Evolutionary conservation across 1,139 yeast genomes (phyloP).

Genomic region (Geotrichum aggregatum): DNA sequence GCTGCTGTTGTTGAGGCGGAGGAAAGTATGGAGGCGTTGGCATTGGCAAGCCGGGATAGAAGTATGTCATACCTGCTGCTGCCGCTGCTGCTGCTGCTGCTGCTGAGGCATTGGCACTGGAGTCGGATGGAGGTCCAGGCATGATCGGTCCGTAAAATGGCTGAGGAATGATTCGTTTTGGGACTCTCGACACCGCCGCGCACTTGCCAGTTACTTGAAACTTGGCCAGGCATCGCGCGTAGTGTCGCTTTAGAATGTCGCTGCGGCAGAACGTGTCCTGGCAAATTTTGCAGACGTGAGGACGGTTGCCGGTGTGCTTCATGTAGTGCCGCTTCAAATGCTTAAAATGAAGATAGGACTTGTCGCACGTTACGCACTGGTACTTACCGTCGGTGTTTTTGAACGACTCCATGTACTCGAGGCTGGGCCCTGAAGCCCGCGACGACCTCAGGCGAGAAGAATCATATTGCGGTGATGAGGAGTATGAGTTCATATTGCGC

Average conservation of each 20-base stretch:
- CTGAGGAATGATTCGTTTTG: conserved; percentile 22
- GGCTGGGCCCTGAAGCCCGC: conserved; percentile 10
- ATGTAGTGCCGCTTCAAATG: conserved; percentile 23
- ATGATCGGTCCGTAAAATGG: conserved; percentile 3
- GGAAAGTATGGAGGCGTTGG: not conserved
- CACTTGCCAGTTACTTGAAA: conserved; percentile 25
- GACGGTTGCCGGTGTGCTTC: conserved; percentile 24
- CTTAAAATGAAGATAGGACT: conserved; percentile 21
- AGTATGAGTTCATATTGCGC: not conserved
- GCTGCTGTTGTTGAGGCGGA: not conserved
- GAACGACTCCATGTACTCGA: conserved; percentile 20
- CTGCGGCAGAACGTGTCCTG: conserved; percentile 23
- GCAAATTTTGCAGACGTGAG: conserved; percentile 22
- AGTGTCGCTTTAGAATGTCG: conserved; percentile 23
- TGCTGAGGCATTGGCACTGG: not conserved
- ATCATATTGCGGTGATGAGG: conserved; percentile 1
- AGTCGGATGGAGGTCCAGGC: not conserved
- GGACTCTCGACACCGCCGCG: conserved; percentile 26
- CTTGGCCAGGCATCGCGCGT: conserved; percentile 27
- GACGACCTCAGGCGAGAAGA: conserved; percentile 4
- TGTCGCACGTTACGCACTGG: conserved; percentile 25
- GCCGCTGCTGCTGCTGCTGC: conserved; percentile 5
- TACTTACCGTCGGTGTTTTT: conserved; percentile 27
- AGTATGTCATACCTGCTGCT: conserved; percentile 3
- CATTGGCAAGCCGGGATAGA: conserved; percentile 3